Conservation (phyloP, 2,329 filamentous ascomycete genomes). For the Chaetomiaceae sp. region DNA sequence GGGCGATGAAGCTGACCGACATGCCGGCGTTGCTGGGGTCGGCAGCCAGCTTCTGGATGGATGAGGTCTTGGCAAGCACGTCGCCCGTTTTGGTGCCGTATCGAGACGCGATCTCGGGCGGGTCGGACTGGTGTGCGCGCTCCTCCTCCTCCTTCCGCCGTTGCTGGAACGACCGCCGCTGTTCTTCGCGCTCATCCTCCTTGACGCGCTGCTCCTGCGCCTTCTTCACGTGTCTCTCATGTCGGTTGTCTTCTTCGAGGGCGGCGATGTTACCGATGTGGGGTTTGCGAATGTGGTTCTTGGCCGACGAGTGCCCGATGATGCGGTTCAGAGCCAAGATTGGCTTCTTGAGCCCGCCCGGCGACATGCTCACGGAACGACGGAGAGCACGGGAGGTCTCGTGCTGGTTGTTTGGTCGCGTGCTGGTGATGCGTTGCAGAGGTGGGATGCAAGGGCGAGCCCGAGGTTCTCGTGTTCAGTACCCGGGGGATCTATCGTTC, state of each 20-base stretch:
- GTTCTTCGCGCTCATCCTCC: constrained; percentile 29
- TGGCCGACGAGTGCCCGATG: constrained; percentile 33
- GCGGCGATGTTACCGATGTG: constrained; percentile 32
- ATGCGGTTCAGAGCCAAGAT: constrained; percentile 34
- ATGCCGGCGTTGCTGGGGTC: constrained; percentile 50
- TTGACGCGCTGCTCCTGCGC: constrained; percentile 31
- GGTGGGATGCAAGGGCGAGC: too few relatives aligned
- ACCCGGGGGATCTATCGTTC: too few relatives aligned
- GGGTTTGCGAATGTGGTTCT: constrained; percentile 35
- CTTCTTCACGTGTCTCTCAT: constrained; percentile 30
- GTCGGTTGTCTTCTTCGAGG: constrained; percentile 26
- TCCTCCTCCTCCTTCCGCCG: constrained; percentile 33
- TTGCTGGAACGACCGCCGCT: constrained; percentile 26
- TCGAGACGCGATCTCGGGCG: constrained; percentile 26
- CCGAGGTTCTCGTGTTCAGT: too few relatives aligned
- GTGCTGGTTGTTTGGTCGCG: too few relatives aligned
- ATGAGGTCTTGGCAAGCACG: constrained; percentile 20
- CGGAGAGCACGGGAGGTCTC: too few relatives aligned
- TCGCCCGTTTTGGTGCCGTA: constrained; percentile 27
- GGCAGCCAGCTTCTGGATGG: constrained; percentile 31
- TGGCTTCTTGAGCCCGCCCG: constrained; percentile 31
- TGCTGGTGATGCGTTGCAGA: too few relatives aligned
- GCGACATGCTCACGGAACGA: constrained; percentile 29
- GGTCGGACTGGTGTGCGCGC: constrained; percentile 24
- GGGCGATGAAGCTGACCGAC: constrained; percentile 60